These are phyloP conservation scores for Aaosphaeria pasadenensis DNA, from an alignment of 2,329 filamentous ascomycete species.

Conservation along the genomic window DNA sequence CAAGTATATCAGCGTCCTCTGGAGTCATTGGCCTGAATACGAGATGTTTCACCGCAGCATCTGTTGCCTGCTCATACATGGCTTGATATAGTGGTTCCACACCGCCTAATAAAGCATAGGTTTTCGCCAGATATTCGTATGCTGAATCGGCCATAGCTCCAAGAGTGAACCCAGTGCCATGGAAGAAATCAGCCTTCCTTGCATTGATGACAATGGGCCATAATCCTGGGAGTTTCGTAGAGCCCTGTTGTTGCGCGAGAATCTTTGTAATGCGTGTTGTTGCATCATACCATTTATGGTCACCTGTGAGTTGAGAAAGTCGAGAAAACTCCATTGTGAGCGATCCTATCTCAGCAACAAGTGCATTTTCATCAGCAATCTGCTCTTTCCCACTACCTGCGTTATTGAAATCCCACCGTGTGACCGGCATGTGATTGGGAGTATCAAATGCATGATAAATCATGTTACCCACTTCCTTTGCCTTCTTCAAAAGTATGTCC, in stretches of 20 bases:
- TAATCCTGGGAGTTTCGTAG: constrained; percentile 46
- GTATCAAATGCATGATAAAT: constrained; percentile 85
- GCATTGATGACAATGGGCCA: constrained; percentile 47
- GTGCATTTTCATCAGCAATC: constrained; percentile 38
- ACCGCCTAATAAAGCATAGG: constrained; percentile 46
- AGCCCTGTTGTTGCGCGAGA: constrained; percentile 41
- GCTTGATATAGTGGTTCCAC: constrained; percentile 45
- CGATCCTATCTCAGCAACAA: constrained; percentile 48
- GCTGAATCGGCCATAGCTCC: constrained; percentile 37
- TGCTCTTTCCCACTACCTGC: constrained; percentile 38
- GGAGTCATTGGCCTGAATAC: constrained; percentile 51
- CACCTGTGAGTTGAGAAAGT: constrained; percentile 44
- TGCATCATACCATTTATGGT: constrained; percentile 47
- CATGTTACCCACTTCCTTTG: constrained; percentile 74
- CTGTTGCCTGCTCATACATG: constrained; percentile 54
- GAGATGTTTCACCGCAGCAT: constrained; percentile 43
- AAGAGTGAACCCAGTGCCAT: constrained; percentile 34
- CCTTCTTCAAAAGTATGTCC: constrained; percentile 69
- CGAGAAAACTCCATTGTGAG: constrained; percentile 49
- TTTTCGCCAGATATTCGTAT: constrained; percentile 45
- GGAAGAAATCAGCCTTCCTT: constrained; percentile 38
- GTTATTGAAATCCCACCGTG: constrained; percentile 42
- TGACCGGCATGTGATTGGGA: constrained; percentile 82
- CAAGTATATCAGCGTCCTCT: constrained; percentile 45
- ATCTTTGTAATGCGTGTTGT: constrained; percentile 42